Percentiles rank a stretch among this genome's conserved stretches.
Conservation (phyloP, 2,329 filamentous ascomycete species). For the Penicillium hesseltinei region DNA sequence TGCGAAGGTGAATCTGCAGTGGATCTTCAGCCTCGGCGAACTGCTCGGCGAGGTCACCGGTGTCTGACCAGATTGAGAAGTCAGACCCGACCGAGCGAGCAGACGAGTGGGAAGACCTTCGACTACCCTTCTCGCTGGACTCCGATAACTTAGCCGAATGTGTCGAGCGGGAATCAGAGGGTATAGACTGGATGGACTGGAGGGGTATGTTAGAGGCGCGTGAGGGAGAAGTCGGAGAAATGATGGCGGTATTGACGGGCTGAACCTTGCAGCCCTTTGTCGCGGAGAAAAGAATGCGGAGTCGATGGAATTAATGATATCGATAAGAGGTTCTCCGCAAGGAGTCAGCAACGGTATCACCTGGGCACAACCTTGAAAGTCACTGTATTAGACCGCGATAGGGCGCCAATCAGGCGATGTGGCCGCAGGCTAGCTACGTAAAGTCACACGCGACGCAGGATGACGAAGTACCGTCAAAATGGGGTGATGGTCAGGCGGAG, state of each 20-base stretch:
- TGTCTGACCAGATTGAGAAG: slow-evolving; percentile 87
- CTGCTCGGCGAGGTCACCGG: slow-evolving; percentile 91
- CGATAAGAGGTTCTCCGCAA: slow-evolving; percentile 9
- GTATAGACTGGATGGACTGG: slow-evolving; percentile 73
- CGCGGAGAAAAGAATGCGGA: slow-evolving; percentile 5
- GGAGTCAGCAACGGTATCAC: slow-evolving; percentile 1
- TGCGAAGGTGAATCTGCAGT: slow-evolving; percentile 65
- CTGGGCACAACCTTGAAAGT: background rate
- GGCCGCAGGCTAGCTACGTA: slow-evolving; percentile 8
- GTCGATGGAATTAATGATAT: slow-evolving; percentile 5
- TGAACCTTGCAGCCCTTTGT: slow-evolving; percentile 69
- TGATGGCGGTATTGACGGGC: slow-evolving; percentile 76
- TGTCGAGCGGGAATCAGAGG: slow-evolving; percentile 30
- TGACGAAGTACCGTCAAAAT: slow-evolving; percentile 10
- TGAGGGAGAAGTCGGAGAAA: slow-evolving; percentile 70
- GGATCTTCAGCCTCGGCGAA: slow-evolving; percentile 80
- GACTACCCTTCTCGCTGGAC: slow-evolving; percentile 50
- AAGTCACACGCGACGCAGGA: slow-evolving; percentile 18
- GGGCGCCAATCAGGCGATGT: slow-evolving; percentile 13
- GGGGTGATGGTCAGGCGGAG: slow-evolving; percentile 4
- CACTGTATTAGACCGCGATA: slow-evolving; percentile 1
- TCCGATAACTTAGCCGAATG: slow-evolving; percentile 35
- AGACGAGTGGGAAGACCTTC: slow-evolving; percentile 52
- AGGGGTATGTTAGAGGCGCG: slow-evolving; percentile 78
- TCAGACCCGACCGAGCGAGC: slow-evolving; percentile 59